Base-by-base conservation (phyloP, 2,329 filamentous ascomycete genomes). In the Penicillium sp. region DNA sequence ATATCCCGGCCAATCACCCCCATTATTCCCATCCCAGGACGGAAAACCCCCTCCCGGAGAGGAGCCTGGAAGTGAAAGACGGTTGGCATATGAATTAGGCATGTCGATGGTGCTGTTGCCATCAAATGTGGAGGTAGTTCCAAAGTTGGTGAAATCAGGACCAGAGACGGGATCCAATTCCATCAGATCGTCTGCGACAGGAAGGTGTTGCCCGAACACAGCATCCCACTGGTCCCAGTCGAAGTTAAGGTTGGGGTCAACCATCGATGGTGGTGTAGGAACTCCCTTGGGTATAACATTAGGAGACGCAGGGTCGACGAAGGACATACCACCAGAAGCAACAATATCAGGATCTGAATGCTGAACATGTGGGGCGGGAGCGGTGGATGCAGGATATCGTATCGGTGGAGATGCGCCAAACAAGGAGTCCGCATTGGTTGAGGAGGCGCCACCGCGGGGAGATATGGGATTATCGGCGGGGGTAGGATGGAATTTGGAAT, bases 181-280 rank as follows among this genome's bases (percentile, higher is more conserved):
- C 72, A 76, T 75, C 13, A 75, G 55, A 35, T 76, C 75, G 55
- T 76, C 75, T 0, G 74, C 70, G 18, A 77, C 72, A 15, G 73
- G 73, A 13, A 77, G 63, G 55, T 77, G 75, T 51, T 78, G 75
- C 2, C 76, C 76, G 49, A 79, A 79, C 2, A 79, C 75, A 7
- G 76, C 73, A 50, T 79, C 77, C 77, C 77, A 79, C 59, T 77
- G 71, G 50, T 78, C 77, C 77, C 77, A 79, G 62, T 79, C 76
- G 60, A 79, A 79, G 51, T 76, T 72, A 21, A 76, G 50, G 44
- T 75, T 76, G 9, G 72, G 70, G 21, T 74, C 73, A 9, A 74
- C 61, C 67, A 74, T 69, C 2, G 69, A 72, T 1, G 70, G 68
- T 0, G 69, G 72, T 13, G 71, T 74, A 27, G 69, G 67, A 25